Percentiles rank a stretch among this genome's conserved stretches.
phyloP scores from a whole-genome alignment of 371 early-diverging fungal genomes.

The Rhizopus sp. region DNA sequence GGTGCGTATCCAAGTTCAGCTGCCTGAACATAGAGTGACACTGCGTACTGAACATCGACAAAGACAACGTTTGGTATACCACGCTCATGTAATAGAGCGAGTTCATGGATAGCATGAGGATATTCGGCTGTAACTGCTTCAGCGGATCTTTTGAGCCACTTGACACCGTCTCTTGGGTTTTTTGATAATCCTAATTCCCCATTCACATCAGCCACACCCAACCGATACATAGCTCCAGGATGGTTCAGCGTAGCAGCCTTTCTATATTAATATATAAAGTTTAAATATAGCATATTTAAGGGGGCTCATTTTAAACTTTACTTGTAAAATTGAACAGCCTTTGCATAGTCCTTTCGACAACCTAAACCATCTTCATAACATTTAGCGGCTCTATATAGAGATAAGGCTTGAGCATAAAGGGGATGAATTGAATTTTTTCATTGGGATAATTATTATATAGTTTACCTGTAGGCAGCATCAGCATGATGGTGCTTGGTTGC shows the following conservation, averaged over 20 bases:
- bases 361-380: slow-evolving; percentile 74
- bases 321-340: slow-evolving; percentile 77
- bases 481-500: slow-evolving; percentile 72
- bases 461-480: slow-evolving; percentile 65
- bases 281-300: slow-evolving; percentile 6
- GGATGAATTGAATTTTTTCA: slow-evolving; percentile 1
- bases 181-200: slow-evolving; percentile 68
- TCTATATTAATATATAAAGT: slow-evolving; percentile 30
- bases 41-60: slow-evolving; percentile 73
- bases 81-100: slow-evolving; percentile 71
- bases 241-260: slow-evolving; percentile 77
- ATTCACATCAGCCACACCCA: slow-evolving; percentile 72
- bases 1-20: slow-evolving; percentile 79
- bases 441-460: neutral
- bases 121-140: slow-evolving; percentile 75
- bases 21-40: slow-evolving; percentile 72
- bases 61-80: slow-evolving; percentile 74
- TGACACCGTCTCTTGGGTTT: slow-evolving; percentile 75
- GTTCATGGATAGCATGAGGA: slow-evolving; percentile 82
- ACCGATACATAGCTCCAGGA: slow-evolving; percentile 74
- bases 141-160: slow-evolving; percentile 79
- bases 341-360: slow-evolving; percentile 58
- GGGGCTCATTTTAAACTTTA: slow-evolving; percentile 22
- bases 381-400: slow-evolving; percentile 55
- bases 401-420: neutral